phyloP scores from a whole-genome alignment of 805 yeast species.

The Metschnikowia koreensis region DNA sequence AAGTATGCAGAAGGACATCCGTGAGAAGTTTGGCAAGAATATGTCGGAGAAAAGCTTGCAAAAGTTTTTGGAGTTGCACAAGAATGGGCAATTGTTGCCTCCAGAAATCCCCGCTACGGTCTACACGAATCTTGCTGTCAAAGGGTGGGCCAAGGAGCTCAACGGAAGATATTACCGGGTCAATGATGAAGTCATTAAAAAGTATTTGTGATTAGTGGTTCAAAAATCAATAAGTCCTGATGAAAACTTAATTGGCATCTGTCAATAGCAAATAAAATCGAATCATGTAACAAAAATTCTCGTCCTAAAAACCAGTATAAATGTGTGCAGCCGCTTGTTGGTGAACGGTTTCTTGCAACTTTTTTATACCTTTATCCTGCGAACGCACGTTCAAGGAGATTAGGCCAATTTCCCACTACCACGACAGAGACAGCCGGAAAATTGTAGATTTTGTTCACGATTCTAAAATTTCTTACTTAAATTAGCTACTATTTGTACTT shows the following conservation, averaged over 20 bases:
- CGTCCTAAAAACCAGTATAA: too few relatives aligned
- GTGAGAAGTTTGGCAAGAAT: conserved; percentile 55
- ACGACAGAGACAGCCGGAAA: too few relatives aligned
- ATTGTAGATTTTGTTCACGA: too few relatives aligned
- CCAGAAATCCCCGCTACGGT: conserved; percentile 74
- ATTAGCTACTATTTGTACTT: too few relatives aligned
- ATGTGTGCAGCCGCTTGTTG: too few relatives aligned
- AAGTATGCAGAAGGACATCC: conserved; percentile 77
- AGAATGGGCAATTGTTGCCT: conserved; percentile 54
- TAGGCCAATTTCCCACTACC: too few relatives aligned
- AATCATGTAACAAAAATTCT: too few relatives aligned
- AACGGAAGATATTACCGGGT: conserved; percentile 72
- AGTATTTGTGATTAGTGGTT: not conserved
- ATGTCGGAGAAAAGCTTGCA: conserved; percentile 63
- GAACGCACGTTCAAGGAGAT: too few relatives aligned
- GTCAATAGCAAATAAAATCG: too few relatives aligned
- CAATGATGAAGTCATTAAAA: conserved; percentile 36
- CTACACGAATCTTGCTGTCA: conserved; percentile 61
- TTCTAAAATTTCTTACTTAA: too few relatives aligned
- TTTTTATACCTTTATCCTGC: too few relatives aligned
- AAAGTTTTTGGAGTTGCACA: conserved; percentile 63
- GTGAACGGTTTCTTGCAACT: too few relatives aligned
- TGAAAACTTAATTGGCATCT: not conserved
- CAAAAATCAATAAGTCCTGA: not conserved
- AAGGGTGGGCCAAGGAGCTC: conserved; percentile 53